Conservation (phyloP, 2,329 filamentous ascomycete genomes). For the Tetracladium maxilliforme region DNA sequence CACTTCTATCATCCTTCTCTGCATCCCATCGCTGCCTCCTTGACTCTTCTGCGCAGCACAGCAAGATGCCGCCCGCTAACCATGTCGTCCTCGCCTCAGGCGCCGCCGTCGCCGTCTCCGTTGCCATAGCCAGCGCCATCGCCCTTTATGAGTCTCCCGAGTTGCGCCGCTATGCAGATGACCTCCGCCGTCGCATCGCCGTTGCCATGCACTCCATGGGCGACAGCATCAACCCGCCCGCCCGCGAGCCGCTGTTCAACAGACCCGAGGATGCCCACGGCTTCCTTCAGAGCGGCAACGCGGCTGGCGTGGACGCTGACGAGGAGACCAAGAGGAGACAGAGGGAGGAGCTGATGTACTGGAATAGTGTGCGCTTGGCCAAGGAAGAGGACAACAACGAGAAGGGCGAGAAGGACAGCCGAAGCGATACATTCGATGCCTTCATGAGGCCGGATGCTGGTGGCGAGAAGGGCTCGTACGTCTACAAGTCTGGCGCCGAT, state of each 20-base stretch:
- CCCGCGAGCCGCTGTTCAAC: slow-evolving; percentile 40
- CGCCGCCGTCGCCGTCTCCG: slow-evolving; percentile 14
- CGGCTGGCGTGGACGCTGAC: slow-evolving; percentile 38
- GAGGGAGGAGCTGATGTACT: slow-evolving; percentile 50
- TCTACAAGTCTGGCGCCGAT: slow-evolving; percentile 42
- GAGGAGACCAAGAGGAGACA: slow-evolving; percentile 45
- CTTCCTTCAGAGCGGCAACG: slow-evolving; percentile 37
- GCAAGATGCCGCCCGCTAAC: slow-evolving; percentile 12
- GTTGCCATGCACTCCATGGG: slow-evolving; percentile 43
- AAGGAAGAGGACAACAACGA: slow-evolving; percentile 23
- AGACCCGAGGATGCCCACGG: slow-evolving; percentile 51
- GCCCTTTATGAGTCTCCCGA: slow-evolving; percentile 49
- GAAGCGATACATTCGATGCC: slow-evolving; percentile 33
- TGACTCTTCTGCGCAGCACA: not conserved
- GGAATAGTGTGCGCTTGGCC: slow-evolving; percentile 41
- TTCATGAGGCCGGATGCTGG: slow-evolving; percentile 34
- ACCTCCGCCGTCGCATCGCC: slow-evolving; percentile 45
- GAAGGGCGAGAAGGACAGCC: slow-evolving; percentile 8
- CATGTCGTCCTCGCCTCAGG: slow-evolving; percentile 14
- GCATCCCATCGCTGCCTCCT: slow-evolving; percentile 1
- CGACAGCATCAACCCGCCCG: slow-evolving; percentile 33
- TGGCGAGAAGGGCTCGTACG: slow-evolving; percentile 38
- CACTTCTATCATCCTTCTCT: slow-evolving; percentile 2
- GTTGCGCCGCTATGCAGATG: slow-evolving; percentile 43
- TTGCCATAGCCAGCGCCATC: slow-evolving; percentile 15